Percentiles rank a stretch among this genome's conserved stretches.
These are phyloP conservation scores for Capronia coronata DNA, from an alignment of 2,329 filamentous ascomycete genomes.

Conservation along the genomic window DNA sequence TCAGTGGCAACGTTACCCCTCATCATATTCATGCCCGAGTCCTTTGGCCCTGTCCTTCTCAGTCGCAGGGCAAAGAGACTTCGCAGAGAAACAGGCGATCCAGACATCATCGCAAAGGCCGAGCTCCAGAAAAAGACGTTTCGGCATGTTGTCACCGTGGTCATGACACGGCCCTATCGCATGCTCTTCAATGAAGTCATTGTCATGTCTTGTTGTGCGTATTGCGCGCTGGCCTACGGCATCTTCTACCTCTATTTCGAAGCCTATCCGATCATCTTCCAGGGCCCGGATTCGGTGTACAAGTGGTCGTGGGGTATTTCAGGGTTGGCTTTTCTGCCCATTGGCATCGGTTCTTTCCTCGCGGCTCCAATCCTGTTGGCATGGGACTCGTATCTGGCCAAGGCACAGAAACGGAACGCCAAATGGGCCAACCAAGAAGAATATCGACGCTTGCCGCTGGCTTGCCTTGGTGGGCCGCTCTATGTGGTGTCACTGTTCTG, in stretches of 20 bases:
- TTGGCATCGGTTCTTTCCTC: slow-evolving; percentile 57
- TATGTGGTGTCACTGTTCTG: slow-evolving; percentile 47
- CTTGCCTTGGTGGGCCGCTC: slow-evolving; percentile 62
- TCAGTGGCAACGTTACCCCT: slow-evolving; percentile 53
- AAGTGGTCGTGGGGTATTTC: slow-evolving; percentile 34
- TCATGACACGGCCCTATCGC: slow-evolving; percentile 62
- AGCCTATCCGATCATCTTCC: slow-evolving; percentile 66
- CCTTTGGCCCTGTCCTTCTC: slow-evolving; percentile 54
- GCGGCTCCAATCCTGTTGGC: slow-evolving; percentile 56
- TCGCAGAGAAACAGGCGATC: slow-evolving; percentile 50
- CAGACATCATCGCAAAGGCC: slow-evolving; percentile 50
- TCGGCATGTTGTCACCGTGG: slow-evolving; percentile 49
- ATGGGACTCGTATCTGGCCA: slow-evolving; percentile 57
- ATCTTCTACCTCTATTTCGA: slow-evolving; percentile 70
- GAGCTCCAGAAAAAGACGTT: slow-evolving; percentile 54
- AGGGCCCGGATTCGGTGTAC: slow-evolving; percentile 34
- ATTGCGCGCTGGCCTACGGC: slow-evolving; percentile 64
- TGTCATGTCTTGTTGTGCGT: slow-evolving; percentile 62
- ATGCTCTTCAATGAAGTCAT: slow-evolving; percentile 70
- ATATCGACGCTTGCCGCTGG: slow-evolving; percentile 63
- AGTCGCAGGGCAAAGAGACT: slow-evolving; percentile 51
- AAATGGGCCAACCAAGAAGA: slow-evolving; percentile 53
- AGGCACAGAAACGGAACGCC: slow-evolving; percentile 45
- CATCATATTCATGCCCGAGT: slow-evolving; percentile 60
- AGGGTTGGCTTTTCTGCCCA: slow-evolving; percentile 34